Evolutionary conservation across 78 protist genomes (phyloP), one percentile per base, ranked within the genome.

Genomic region (Dictyostelium firmibasis): DNA sequence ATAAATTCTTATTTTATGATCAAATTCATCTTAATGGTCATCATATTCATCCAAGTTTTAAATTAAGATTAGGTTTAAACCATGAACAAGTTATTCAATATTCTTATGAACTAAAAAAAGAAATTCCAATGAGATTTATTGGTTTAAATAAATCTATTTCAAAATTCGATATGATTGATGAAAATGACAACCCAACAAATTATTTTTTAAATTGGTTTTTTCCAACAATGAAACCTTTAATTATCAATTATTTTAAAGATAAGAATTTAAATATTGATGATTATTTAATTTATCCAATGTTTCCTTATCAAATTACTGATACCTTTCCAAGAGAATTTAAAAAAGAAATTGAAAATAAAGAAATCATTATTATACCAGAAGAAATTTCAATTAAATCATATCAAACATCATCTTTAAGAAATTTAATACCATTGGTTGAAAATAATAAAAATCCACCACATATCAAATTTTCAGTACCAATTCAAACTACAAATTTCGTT

Each of bases 21-120:
- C 86, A 81, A 81, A 29, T 81, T 57, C 86, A 81, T 81, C 4
- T 81, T 7, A 33, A 5, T 81, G 86, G 86, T 57, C 86, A 81
- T 81, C 86, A 81, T 53, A 81, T 81, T 27, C 86, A 81, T 81
- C 86, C 86, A 57, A 33, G 86, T 81, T 81, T 60, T 53, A 81
- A 81, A 57, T 8, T 57, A 8, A 47, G 86, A 35, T 81, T 47
- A 70, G 84, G 84, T 23, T 78, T 81, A 20, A 29, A 43, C 20
- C 9, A 35, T 81, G 20, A 50, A 31, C 70, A 81, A 81, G 86
- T 81, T 2, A 33, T 81, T 29, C 43, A 81, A 20, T 81, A 81
- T 23, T 50, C 86, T 2, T 81, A 81, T 60, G 86, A 81, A 81
- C 20, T 81, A 57, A 81, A 57, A 50, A 81, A 81, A 18, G 67